These are phyloP conservation scores for Clarireedia homoeocarpa DNA, from an alignment of 2,329 filamentous ascomycete species.

Conservation along the genomic window DNA sequence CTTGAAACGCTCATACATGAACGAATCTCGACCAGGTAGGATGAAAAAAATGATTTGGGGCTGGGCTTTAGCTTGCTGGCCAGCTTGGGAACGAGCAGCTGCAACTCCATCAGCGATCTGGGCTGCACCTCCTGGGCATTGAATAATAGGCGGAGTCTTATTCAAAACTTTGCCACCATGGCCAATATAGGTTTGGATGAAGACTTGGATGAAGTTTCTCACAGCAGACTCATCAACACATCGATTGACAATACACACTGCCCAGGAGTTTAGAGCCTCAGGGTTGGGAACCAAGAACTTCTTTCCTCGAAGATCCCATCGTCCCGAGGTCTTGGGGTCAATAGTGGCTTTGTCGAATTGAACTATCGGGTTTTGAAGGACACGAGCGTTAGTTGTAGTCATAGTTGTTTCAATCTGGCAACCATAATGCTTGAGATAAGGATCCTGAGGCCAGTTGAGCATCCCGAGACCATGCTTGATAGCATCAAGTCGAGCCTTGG, in stretches of 20 bases:
- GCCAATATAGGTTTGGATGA: slow-evolving; percentile 49
- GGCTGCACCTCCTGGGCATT: slow-evolving; percentile 1
- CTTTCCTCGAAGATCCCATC: slow-evolving; percentile 82
- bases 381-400: slow-evolving; percentile 58
- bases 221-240: slow-evolving; percentile 41
- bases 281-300: slow-evolving; percentile 64
- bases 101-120: slow-evolving; percentile 14
- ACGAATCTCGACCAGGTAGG: slow-evolving; percentile 60
- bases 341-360: slow-evolving; percentile 44
- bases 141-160: slow-evolving; percentile 36
- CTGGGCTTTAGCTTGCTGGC: slow-evolving; percentile 11
- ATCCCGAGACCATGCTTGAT: slow-evolving; percentile 62
- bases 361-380: slow-evolving; percentile 65
- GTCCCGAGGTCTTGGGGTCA: slow-evolving; percentile 59
- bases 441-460: slow-evolving; percentile 62
- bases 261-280: slow-evolving; percentile 63
- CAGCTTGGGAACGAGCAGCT: slow-evolving; percentile 13
- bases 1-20: slow-evolving; percentile 79
- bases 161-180: slow-evolving; percentile 53
- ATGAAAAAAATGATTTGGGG: slow-evolving; percentile 79
- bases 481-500: slow-evolving; percentile 55
- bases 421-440: slow-evolving; percentile 64
- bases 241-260: slow-evolving; percentile 58
- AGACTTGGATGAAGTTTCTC: slow-evolving; percentile 48
- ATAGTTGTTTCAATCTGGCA: slow-evolving; percentile 59